Base-by-base conservation (phyloP, 108 stramenopile species). In the Bacterosira constricta region DNA sequence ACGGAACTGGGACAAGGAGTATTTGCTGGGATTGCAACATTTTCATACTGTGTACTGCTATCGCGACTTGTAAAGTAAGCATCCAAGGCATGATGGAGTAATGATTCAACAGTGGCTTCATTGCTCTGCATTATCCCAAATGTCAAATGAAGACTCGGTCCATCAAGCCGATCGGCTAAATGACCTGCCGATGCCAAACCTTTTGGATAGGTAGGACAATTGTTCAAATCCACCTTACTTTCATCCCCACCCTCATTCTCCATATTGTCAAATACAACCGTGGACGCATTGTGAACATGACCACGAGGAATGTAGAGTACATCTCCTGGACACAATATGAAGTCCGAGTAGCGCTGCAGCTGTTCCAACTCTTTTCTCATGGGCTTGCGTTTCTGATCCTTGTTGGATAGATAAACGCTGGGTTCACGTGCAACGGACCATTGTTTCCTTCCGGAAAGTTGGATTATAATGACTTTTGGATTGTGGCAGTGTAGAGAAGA, bases 241-340 rank as follows among this genome's bases (percentile, higher is more conserved):
- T 53, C 44, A 6, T 55, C 23, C 2, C 25, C 13, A 41, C 9
- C 37, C 1, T 4, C 7, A 30, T 1, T 29, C 37, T 64, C 25
- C n/a, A 46, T 13, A 34, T 73, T 5, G 11, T 58, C 56, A 66
- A 67, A 36, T 7, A 51, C 46, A 1, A 76, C 44, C 4, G 75
- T 76, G 0, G 64, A 66, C 31, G 75, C 75, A 56, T 76, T 76
- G 75, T 76, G 75, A 37, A 76, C 52, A 34, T 63, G 53, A 6
- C 75, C 75, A 25, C 75, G 26, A 6, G 75, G 75, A 20, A 76
- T 69, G 30, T 76, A 76, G 2, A 76, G 18, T 1, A 37, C 68
- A 70, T 76, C 75, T 11, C 75, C 75, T 2, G 75, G 75, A 35
- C 75, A 69, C 0, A 76, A 30, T 13, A 61, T 62, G 42, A 76